A percentile compares a stretch with the other conserved stretches of the same genome.
Conservation (phyloP, 2,329 filamentous ascomycete species). For the Orbilia oligospora region DNA sequence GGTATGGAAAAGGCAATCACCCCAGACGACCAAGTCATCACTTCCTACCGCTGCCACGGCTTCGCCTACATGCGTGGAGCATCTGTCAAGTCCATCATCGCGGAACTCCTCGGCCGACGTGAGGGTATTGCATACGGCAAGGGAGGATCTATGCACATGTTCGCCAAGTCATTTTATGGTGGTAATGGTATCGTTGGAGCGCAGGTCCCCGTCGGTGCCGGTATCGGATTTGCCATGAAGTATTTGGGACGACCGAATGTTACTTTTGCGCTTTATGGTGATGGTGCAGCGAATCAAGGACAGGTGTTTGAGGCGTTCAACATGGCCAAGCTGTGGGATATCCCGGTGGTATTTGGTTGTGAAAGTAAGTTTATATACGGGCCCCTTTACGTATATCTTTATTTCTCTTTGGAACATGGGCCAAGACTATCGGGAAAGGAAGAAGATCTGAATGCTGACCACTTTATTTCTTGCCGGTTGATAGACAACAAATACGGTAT, state of each 20-base stretch:
- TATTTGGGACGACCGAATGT: slow-evolving; percentile 90
- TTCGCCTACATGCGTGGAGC: slow-evolving; percentile 97
- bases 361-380: slow-evolving; percentile 79
- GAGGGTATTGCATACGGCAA: slow-evolving; percentile 99
- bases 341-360: slow-evolving; percentile 95
- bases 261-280: slow-evolving; percentile 92
- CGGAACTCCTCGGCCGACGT: slow-evolving; percentile 92
- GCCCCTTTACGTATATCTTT: neutral
- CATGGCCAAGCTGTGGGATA: slow-evolving; percentile 99
- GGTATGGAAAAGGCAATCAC: slow-evolving; percentile 97
- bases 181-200: slow-evolving; percentile 99
- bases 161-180: slow-evolving; percentile 96
- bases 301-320: slow-evolving; percentile 99
- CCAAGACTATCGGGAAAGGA: neutral
- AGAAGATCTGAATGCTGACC: neutral
- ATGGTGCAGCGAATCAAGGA: slow-evolving; percentile 98
- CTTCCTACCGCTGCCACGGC: slow-evolving; percentile 98
- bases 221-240: slow-evolving; percentile 96
- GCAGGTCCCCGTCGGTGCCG: slow-evolving; percentile 96
- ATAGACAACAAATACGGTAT: slow-evolving; percentile 99
- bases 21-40: slow-evolving; percentile 94
- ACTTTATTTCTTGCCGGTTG: neutral
- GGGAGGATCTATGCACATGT: slow-evolving; percentile 99
- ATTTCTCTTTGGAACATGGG: neutral
- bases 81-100: slow-evolving; percentile 90